Conservation (phyloP, 139 green algal genomes). For the Auxenochlorella pyrenoidosa region DNA sequence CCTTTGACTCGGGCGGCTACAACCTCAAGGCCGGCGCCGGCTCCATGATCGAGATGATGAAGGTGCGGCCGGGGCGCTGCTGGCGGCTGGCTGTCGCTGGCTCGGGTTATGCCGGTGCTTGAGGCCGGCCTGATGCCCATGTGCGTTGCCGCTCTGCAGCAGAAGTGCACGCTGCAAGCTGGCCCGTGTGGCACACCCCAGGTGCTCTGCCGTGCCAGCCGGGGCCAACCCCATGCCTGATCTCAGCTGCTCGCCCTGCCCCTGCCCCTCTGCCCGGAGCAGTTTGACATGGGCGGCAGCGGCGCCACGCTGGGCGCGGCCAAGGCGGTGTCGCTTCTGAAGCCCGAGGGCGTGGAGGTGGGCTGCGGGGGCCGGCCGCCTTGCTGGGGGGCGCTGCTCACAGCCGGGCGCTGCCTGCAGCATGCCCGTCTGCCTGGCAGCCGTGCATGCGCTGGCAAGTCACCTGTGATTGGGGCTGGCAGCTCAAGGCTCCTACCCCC, state of each 20-base stretch:
- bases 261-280: neutral
- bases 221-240: neutral
- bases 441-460: neutral
- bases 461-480: neutral
- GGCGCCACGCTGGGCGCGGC: conserved; percentile 87
- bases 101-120: neutral
- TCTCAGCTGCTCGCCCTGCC: neutral
- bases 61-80: conserved; percentile 45
- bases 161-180: no score
- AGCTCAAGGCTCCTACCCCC: neutral
- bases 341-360: conserved; percentile 78
- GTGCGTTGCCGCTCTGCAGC: neutral
- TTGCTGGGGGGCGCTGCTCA: no score
- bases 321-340: conserved; percentile 68
- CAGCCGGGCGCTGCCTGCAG: no score
- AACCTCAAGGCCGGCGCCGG: conserved; percentile 96
- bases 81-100: neutral
- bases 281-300: conserved; percentile 66
- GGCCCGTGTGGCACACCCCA: no score
- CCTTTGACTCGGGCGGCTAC: conserved; percentile 86
- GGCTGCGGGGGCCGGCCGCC: neutral
- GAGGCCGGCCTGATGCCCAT: neutral
- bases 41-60: conserved; percentile 97
- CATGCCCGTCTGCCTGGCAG: neutral
- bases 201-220: neutral